Evolutionary conservation across 2,329 filamentous ascomycete species (phyloP), one percentile per base, ranked within the genome.

Genomic region (Trichoderma breve): DNA sequence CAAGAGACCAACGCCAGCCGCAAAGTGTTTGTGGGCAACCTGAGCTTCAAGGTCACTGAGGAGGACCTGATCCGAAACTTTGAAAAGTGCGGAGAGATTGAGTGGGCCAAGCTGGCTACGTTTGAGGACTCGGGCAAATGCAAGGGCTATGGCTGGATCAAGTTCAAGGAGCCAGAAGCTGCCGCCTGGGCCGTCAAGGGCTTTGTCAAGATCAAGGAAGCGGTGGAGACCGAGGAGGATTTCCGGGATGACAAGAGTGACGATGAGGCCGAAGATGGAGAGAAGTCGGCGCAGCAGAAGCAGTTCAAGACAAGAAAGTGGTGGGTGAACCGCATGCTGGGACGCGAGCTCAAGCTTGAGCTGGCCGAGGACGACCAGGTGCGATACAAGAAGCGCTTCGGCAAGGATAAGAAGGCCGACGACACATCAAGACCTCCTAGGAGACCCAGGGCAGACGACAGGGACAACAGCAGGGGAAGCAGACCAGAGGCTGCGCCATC

Each of bases 101-200:
- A 91, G 68, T 93, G 93, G 84, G 88, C 94, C 74, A 95, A 97
- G 83, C 86, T 98, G 75, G 96, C 96, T 3, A 97, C 95, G 0
- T 99, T 99, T 79, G 93, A 98, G 81, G 97, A 99, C 81, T 92
- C 92, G 24, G 96, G 96, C 57, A 99, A 98, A 84, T 99, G 96
- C 85, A 98, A 98, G 84, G 97, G 96, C 21, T 99, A 92, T 83
- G 96, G 92, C 6, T 99, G 96, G 95, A 90, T 99, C 73, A 93
- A 93, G 73, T 99, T 98, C 82, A 91, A 91, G 79, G 90, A 94
- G 65, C 79, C 95, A 12, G 90, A 93, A 71, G 88, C 92, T 0
- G 94, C 94, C 0, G 89, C 91, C 64, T 83, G 82, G 80, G 83
- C 83, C 0, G 94, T 97, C 75, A 91, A 90, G 79, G 95, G 95